Percentiles rank a stretch among this genome's conserved stretches.
Conservation (phyloP, 495 filamentous ascomycete genomes). For the Niebla homalea region DNA sequence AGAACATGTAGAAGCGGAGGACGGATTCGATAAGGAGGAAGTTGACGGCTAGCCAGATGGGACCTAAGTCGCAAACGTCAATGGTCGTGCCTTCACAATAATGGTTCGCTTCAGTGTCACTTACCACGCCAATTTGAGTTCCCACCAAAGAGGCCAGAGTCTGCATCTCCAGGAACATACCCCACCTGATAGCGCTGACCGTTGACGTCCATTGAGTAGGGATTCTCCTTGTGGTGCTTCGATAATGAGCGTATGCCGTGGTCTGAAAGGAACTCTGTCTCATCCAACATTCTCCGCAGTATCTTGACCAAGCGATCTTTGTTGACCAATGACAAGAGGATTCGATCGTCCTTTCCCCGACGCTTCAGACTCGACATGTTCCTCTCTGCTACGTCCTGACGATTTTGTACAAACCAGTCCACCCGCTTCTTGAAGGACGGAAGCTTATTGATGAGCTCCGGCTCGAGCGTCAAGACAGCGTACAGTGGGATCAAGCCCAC, state of each 20-base stretch:
- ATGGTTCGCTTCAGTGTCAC: slow-evolving; percentile 18
- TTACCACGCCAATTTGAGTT: slow-evolving; percentile 71
- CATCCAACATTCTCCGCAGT: slow-evolving; percentile 80
- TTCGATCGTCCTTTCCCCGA: slow-evolving; percentile 75
- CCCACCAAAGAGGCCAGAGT: slow-evolving; percentile 84
- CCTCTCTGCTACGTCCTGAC: slow-evolving; percentile 69
- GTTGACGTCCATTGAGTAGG: slow-evolving; percentile 92
- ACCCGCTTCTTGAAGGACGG: slow-evolving; percentile 87
- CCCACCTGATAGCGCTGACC: slow-evolving; percentile 76
- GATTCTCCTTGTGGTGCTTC: slow-evolving; percentile 81
- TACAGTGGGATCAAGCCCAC: slow-evolving; percentile 90
- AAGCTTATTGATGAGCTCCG: slow-evolving; percentile 81
- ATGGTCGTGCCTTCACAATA: neutral
- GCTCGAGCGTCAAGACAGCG: slow-evolving; percentile 81
- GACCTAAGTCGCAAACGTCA: slow-evolving; percentile 26
- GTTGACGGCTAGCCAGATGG: slow-evolving; percentile 93
- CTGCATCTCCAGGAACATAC: slow-evolving; percentile 88
- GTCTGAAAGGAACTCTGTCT: slow-evolving; percentile 80
- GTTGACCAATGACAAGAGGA: slow-evolving; percentile 77
- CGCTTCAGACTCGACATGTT: slow-evolving; percentile 85
- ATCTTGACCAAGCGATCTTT: slow-evolving; percentile 79
- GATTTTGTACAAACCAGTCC: slow-evolving; percentile 85
- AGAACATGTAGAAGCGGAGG: slow-evolving; percentile 89
- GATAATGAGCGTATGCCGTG: slow-evolving; percentile 89
- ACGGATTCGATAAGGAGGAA: slow-evolving; percentile 88